Conservation (phyloP, 192 early-diverging fungal species). For the Entomortierella lignicola region DNA sequence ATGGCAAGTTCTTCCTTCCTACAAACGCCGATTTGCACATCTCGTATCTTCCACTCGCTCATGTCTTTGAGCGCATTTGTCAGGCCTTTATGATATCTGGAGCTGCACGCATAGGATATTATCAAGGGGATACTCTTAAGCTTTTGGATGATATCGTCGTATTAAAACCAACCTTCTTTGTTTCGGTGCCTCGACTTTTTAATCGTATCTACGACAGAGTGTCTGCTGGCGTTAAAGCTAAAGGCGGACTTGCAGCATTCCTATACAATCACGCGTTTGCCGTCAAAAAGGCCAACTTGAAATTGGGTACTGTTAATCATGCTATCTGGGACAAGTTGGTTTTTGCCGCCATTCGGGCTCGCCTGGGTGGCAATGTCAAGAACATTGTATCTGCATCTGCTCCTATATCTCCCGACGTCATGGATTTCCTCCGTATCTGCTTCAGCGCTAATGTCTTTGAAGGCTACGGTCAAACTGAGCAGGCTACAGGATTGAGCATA, state of each 20-base stretch:
- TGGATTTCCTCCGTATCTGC: slow-evolving; percentile 88
- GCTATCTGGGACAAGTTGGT: slow-evolving; percentile 82
- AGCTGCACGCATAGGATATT: slow-evolving; percentile 79
- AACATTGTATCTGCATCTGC: slow-evolving; percentile 89
- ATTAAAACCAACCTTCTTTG: slow-evolving; percentile 88
- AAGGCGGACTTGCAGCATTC: slow-evolving; percentile 70
- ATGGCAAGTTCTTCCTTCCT: slow-evolving; percentile 35
- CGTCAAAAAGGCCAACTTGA: slow-evolving; percentile 63
- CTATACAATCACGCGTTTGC: slow-evolving; percentile 72
- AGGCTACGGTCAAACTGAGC: slow-evolving; percentile 95
- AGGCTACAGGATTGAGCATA: slow-evolving; percentile 64
- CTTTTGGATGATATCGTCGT: slow-evolving; percentile 75
- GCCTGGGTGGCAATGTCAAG: slow-evolving; percentile 84
- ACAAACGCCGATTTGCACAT: slow-evolving; percentile 66
- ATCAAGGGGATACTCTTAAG: slow-evolving; percentile 52
- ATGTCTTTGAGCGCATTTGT: slow-evolving; percentile 85
- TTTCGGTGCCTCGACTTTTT: slow-evolving; percentile 91
- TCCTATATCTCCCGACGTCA: slow-evolving; percentile 87
- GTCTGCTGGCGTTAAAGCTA: slow-evolving; percentile 69
- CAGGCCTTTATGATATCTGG: slow-evolving; percentile 65
- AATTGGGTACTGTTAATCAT: slow-evolving; percentile 68
- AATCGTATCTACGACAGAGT: slow-evolving; percentile 94
- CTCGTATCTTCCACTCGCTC: slow-evolving; percentile 95
- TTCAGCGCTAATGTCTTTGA: slow-evolving; percentile 85
- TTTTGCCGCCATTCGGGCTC: slow-evolving; percentile 70